Percentiles rank a stretch among this genome's conserved stretches.
phyloP scores from a whole-genome alignment of 306 rosid species.

The Lathyrus sativus region DNA sequence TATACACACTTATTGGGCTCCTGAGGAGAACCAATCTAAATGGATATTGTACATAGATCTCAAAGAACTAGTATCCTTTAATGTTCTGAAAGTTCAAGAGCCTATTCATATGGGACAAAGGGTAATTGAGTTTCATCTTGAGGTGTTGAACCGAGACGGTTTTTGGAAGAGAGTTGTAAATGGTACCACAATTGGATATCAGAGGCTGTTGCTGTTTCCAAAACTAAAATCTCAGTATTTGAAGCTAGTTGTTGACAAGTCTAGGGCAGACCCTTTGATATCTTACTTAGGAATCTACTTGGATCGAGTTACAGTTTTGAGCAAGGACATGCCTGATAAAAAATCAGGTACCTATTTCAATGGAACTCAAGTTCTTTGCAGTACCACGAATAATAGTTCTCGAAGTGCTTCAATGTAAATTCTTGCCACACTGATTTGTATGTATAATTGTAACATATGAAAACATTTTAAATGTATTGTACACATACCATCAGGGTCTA shows the following conservation, averaged over 20 bases:
- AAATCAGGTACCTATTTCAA: constrained; percentile 39
- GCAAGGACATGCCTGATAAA: constrained; percentile 35
- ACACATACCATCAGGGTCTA: background rate
- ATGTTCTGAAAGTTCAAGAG: constrained; percentile 80
- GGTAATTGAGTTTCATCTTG: constrained; percentile 71
- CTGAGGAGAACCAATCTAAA: constrained; percentile 52
- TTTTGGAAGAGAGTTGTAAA: constrained; percentile 59
- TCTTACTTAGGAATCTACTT: constrained; percentile 63
- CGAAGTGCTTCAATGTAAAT: constrained; percentile 47
- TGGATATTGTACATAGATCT: constrained; percentile 71
- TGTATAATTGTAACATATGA: constrained; percentile 18
- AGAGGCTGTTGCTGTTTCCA: constrained; percentile 67
- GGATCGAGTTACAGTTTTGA: constrained; percentile 56
- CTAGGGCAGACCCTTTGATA: constrained; percentile 76
- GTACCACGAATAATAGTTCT: constrained; percentile 35
- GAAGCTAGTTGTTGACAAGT: constrained; percentile 71
- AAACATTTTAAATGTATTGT: background rate
- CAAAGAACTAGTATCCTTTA: constrained; percentile 58
- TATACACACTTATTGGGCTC: constrained; percentile 80
- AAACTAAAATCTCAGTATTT: constrained; percentile 52
- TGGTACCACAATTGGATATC: constrained; percentile 85
- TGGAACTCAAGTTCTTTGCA: constrained; percentile 52
- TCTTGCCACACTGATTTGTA: background rate
- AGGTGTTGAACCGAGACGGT: constrained; percentile 48
- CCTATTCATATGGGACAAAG: constrained; percentile 96